Evolutionary conservation across 1,284 basidiomycete genomes (phyloP), one percentile per base, ranked within the genome.

Genomic region (Boletellus deceptivus): DNA sequence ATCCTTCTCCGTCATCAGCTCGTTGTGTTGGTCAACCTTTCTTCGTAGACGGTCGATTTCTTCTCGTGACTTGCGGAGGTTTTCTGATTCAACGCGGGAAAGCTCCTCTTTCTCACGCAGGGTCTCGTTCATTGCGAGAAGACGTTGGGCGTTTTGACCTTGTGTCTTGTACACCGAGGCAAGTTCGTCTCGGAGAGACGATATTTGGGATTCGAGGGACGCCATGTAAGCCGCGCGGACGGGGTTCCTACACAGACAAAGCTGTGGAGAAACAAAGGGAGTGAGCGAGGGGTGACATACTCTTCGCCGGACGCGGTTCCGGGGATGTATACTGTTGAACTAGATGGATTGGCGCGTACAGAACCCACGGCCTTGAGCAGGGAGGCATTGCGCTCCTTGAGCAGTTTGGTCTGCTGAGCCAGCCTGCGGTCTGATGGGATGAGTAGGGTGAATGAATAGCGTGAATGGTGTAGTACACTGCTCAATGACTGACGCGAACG

Each of bases 121-220:
- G 0, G 91, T 90, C 69, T 99, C 96, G 56, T 92, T 96, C 86
- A 98, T 91, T 7, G 89, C 80, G 14, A 99, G 78, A 13, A 96
- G 77, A 36, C 92, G 80, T 67, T 98, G 95, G 1, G 94, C 92
- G 68, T 97, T 97, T 71, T 96, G 93, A 1, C 91, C 91, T 65
- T 98, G 95, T 0, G 93, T 92, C 70, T 97, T 96, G 78, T 99
- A 99, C 3, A 97, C 84, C 6, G 87, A 89, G 3, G 93, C 89
- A 38, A 98, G 77, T 68, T 98, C 96, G 61, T 92, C 89, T 24
- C 93, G 84, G 42, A 96, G 76, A 6, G 89, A 84, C 3, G 91
- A 90, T 66, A 98, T 91, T 67, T 98, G 94, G 3, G 88, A 86
- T 70, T 98, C 94, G 46, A 98, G 83, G 14, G 95, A 96, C 1